Percentiles rank a stretch among this genome's conserved stretches.
These are phyloP conservation scores for Phytophthora litchii DNA, from an alignment of 352 stramenopile genomes.

Conservation along the genomic window DNA sequence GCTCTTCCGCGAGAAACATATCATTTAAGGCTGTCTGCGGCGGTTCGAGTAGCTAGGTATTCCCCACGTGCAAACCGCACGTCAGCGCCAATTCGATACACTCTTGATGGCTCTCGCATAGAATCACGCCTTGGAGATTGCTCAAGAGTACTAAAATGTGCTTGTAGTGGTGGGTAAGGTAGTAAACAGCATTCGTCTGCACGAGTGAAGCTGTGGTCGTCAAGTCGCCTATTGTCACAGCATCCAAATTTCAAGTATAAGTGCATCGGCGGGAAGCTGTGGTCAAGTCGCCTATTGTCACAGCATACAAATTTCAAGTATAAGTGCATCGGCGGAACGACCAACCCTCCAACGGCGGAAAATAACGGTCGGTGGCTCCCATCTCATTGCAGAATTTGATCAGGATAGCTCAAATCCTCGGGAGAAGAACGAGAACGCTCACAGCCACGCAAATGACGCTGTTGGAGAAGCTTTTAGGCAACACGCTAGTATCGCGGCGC, in stretches of 20 bases:
- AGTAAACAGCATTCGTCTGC: slow-evolving; percentile 5
- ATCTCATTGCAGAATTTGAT: slow-evolving; percentile 16
- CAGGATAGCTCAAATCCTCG: slow-evolving; percentile 12
- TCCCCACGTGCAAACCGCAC: slow-evolving; percentile 3
- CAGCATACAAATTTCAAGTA: slow-evolving; percentile 24
- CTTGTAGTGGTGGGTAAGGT: background rate
- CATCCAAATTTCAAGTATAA: slow-evolving; percentile 28
- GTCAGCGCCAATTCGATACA: slow-evolving; percentile 7
- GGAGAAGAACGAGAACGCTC: slow-evolving; percentile 10
- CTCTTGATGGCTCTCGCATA: slow-evolving; percentile 10
- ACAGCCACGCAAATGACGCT: slow-evolving; percentile 44
- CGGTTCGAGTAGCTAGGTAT: background rate
- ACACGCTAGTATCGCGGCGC: slow-evolving; percentile 54
- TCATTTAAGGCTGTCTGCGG: slow-evolving; percentile 32
- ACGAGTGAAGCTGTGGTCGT: background rate
- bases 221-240: background rate
- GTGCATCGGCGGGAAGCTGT: slow-evolving; percentile 19
- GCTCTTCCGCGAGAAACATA: slow-evolving; percentile 61
- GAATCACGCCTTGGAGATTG: background rate
- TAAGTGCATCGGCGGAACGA: slow-evolving; percentile 26
- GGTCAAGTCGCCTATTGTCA: background rate
- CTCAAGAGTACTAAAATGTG: slow-evolving; percentile 11
- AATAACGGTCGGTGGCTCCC: slow-evolving; percentile 20
- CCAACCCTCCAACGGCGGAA: slow-evolving; percentile 42
- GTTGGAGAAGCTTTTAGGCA: slow-evolving; percentile 62